Base-by-base conservation (phyloP, 129 eudicot species). In the Lonicera japonica region DNA sequence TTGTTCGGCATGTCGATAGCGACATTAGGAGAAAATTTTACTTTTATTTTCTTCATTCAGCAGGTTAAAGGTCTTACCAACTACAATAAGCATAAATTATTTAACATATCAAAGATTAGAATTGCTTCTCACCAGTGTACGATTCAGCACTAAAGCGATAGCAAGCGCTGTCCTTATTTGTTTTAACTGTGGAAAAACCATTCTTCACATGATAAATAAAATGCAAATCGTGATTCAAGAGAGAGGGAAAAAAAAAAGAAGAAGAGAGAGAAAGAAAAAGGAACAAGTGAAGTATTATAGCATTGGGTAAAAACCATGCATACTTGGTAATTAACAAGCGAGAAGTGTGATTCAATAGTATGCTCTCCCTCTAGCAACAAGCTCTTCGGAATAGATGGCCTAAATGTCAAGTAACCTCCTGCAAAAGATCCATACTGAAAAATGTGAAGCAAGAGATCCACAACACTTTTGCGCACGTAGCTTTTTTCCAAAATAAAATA, bases 91-190 rank as follows among this genome's bases (percentile, higher is more conserved):
- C 21, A 39, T 19, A 56, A 36, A 48, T 50, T 7, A 21, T 36
- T 54, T 38, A 10, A 38, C 10, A 43, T 25, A 52, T 53, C 39
- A 57, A 24, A 58, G 58, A 54, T 56, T 13, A 23, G 56, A 61
- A 56, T 60, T 41, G 45, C 20, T 40, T 54, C 86, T 84, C 76
- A 91, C 97, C 96, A 91, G 72, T 56, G 97, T 91, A 67, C 98
- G 98, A 47, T 75, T 82, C 67, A 92, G 62, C 66, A 92, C 20
- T 62, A 81, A 80, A 75, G 98, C 90, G 25, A 92, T 76, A 65
- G 91, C 91, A 64, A 92, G 91, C 17, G 96, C 98, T 20, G 84
- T 87, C 71, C 98, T 75, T 75, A 87, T 92, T 72, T 92, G 98
- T 74, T 92, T 85, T 14, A 92, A 82, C 96, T 92, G 84, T 55